Evolutionary conservation across 1,284 basidiomycete genomes (phyloP).

Genomic region (Microbotryum violaceum): DNA sequence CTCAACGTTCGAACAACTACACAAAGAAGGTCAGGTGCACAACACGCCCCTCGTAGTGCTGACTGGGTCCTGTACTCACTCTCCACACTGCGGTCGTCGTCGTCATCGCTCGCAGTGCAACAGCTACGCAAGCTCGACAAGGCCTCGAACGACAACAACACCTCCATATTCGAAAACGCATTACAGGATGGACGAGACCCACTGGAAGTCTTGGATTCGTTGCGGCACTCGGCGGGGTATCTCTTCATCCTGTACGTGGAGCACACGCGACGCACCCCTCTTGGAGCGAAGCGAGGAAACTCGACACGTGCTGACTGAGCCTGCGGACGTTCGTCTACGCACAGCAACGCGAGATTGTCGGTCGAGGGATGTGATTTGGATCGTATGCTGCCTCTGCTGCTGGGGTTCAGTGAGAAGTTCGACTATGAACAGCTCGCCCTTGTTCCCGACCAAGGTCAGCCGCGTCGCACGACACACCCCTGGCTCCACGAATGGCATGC

Average conservation of each 20-base stretch:
- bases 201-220: conserved; percentile 51
- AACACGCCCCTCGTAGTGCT: no score
- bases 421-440: conserved; percentile 54
- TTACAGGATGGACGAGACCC: conserved; percentile 47
- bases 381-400: conserved; percentile 46
- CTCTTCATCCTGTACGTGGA: conserved; percentile 60
- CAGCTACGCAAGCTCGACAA: conserved; percentile 25
- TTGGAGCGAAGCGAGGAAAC: background rate
- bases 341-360: conserved; percentile 39
- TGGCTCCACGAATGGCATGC: background rate
- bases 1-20: background rate
- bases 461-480: background rate
- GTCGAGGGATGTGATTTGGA: conserved; percentile 49
- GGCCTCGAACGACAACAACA: background rate
- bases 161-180: conserved; percentile 1
- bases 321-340: background rate
- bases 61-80: no score
- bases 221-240: conserved; percentile 54
- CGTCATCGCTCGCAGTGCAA: conserved; percentile 12
- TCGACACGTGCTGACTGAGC: background rate
- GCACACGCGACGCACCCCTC: background rate
- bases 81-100: no score
- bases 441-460: conserved; percentile 59
- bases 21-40: background rate
- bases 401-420: conserved; percentile 54